A percentile compares a stretch with the other conserved stretches of the same genome.
phyloP scores from a whole-genome alignment of 441 rosid species.

The Bruguiera hainesii region DNA sequence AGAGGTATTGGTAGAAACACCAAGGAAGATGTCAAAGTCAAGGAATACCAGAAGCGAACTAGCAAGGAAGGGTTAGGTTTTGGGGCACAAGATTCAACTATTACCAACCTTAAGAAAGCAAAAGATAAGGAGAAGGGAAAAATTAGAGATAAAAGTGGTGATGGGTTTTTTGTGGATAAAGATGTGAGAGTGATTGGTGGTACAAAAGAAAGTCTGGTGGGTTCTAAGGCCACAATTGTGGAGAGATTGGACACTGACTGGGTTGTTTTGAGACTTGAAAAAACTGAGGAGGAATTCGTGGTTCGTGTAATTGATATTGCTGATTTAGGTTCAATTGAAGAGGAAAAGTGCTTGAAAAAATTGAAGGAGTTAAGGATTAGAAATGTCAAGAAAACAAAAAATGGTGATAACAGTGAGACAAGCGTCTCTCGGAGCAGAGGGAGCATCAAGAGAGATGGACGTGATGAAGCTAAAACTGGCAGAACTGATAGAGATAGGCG shows the following conservation, averaged over 20 bases:
- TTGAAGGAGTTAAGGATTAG: slow-evolving; percentile 35
- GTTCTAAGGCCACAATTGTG: slow-evolving; percentile 51
- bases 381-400: slow-evolving; percentile 8
- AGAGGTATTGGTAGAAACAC: slow-evolving; percentile 69
- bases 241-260: slow-evolving; percentile 26
- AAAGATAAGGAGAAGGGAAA: slow-evolving; percentile 18
- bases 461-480: slow-evolving; percentile 24
- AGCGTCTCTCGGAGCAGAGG: slow-evolving; percentile 21
- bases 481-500: slow-evolving; percentile 19
- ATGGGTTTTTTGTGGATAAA: slow-evolving; percentile 44
- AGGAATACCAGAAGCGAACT: slow-evolving; percentile 43
- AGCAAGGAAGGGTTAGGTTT: slow-evolving; percentile 63
- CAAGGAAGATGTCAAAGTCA: slow-evolving; percentile 56
- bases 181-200: slow-evolving; percentile 65
- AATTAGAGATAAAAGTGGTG: neutral
- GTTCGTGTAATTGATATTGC: slow-evolving; percentile 48
- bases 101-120: neutral
- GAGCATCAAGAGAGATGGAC: slow-evolving; percentile 22
- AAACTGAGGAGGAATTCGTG: slow-evolving; percentile 36
- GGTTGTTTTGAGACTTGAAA: slow-evolving; percentile 46
- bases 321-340: slow-evolving; percentile 63
- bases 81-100: slow-evolving; percentile 16
- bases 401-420: slow-evolving; percentile 15
- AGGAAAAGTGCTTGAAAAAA: slow-evolving; percentile 58
- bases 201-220: slow-evolving; percentile 30